These are phyloP conservation scores for Tylopilus rubrobrunneus DNA, from an alignment of 768 basidiomycete species.

Conservation along the genomic window DNA sequence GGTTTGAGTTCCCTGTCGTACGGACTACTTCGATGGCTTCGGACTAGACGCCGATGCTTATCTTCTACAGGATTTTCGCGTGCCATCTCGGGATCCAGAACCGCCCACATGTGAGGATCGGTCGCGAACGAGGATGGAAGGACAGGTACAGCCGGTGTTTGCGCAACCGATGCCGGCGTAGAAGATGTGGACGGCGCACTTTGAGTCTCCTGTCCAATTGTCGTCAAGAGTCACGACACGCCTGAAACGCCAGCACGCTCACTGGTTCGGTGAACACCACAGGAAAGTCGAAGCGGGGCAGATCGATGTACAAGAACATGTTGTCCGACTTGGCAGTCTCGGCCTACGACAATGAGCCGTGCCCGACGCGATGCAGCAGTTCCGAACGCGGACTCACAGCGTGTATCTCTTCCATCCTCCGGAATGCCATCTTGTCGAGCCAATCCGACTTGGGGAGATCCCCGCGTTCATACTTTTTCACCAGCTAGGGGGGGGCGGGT, in stretches of 20 bases:
- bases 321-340: constrained; percentile 91
- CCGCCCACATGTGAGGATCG: constrained; percentile 78
- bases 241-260: constrained; percentile 22
- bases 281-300: constrained; percentile 96
- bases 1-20: constrained; percentile 96
- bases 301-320: constrained; percentile 92
- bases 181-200: constrained; percentile 39
- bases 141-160: constrained; percentile 37
- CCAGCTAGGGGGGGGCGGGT: constrained; percentile 44
- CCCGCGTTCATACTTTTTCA: constrained; percentile 95
- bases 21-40: constrained; percentile 92
- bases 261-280: constrained; percentile 92
- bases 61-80: constrained; percentile 97
- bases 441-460: constrained; percentile 94
- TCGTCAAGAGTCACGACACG: background rate
- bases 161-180: constrained; percentile 38
- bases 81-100: constrained; percentile 86
- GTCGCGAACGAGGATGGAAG: constrained; percentile 49
- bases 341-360: constrained; percentile 45
- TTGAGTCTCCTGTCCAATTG: constrained; percentile 36
- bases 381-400: constrained; percentile 48
- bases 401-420: constrained; percentile 94
- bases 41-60: constrained; percentile 90
- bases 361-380: background rate
- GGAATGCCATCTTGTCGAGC: constrained; percentile 90